Evolutionary conservation across 108 stramenopile species (phyloP), one percentile per base, ranked within the genome.

Genomic region (Conticribra guillardii): DNA sequence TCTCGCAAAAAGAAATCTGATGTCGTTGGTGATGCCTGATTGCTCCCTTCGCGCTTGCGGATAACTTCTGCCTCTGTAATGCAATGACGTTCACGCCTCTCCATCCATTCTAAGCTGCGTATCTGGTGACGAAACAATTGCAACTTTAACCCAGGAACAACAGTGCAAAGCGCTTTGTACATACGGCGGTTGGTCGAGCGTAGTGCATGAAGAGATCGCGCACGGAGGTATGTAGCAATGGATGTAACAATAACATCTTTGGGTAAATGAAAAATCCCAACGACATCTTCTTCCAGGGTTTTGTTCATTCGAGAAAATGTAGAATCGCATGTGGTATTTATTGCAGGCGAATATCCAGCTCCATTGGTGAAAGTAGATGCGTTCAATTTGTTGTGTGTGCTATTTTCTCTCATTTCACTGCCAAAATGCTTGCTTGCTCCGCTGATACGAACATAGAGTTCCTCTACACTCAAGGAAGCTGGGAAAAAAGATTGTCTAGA

Each of bases 101-200:
- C 62, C 91, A 92, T 92, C 94, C 94, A 95, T 26, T 79, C 62
- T 59, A 91, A 64, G 26, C 85, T 85, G 9, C 74, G 69, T 28
- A 91, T 69, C 78, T 95, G 94, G 74, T 95, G 91, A 1, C 61
- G 68, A 65, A 82, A 92, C 21, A 95, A 61, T 26, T 68, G 61
- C 59, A 92, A 63, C 21, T 72, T 75, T 2, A 95, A 69, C 7
- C 91, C 91, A 0, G 94, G 94, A 23, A 91, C 89, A 7, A 88
- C 80, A 2, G 60, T 58, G 48, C 67, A 67, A 4, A 89, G 72
- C 3, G 54, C 54, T 16, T 48, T 51, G 64, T 84, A 74, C 45
- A 89, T 33, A 30, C 69, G 58, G n/a, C 60, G 78, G 76, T 81
- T 88, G 48, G 87, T 76, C 17, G 73, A 49, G 0, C 85, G 83